Base-by-base conservation (phyloP, 2,329 filamentous ascomycete genomes). In the Cladorrhinum sp. region DNA sequence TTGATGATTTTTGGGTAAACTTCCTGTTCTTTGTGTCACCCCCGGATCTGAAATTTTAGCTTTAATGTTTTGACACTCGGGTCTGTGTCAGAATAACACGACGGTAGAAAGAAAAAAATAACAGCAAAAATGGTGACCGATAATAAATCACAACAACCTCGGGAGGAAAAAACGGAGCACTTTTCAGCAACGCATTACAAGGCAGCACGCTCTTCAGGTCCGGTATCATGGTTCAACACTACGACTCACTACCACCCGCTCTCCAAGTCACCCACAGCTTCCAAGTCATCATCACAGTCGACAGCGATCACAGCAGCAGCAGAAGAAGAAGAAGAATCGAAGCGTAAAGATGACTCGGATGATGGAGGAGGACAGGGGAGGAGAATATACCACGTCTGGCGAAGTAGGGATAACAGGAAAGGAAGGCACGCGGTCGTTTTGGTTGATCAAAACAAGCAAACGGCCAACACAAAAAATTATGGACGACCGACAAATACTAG, bases 391-490 rank as follows among this genome's bases (percentile, higher is more conserved):
- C 71, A 73, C 54, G 62, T 78, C 53, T 78, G 77, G 77, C 71
- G 74, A 18, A 76, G 74, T 48, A 73, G 77, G 10, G 75, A 79
- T 65, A 78, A 78, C 58, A 69, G 76, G 52, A 79, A 79, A 58
- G 77, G 76, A 25, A 70, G 77, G 0, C 76, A 78, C 58, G 68
- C 72, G 10, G 64, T 76, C 1, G 62, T 71, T 2, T 62, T 70
- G 3, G 67, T 68, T 10, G 22, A 36, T 41, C 50, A 22, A 32
- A n/a, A 29, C 24, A 18, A 51, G 3, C n/a, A 29, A 10, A 25
- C 16, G 18, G 41, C 45, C 3, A 50, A 36, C 10, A 18, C n/a
- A 48, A 7, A 29, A 51, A n/a, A n/a, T n/a, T n/a, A n/a, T n/a
- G n/a, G n/a, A 3, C 55, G 27, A 52, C 25, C 32, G 57, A 23